Base-by-base conservation (phyloP, 1,284 basidiomycete genomes). In the Phlebopus sp. region DNA sequence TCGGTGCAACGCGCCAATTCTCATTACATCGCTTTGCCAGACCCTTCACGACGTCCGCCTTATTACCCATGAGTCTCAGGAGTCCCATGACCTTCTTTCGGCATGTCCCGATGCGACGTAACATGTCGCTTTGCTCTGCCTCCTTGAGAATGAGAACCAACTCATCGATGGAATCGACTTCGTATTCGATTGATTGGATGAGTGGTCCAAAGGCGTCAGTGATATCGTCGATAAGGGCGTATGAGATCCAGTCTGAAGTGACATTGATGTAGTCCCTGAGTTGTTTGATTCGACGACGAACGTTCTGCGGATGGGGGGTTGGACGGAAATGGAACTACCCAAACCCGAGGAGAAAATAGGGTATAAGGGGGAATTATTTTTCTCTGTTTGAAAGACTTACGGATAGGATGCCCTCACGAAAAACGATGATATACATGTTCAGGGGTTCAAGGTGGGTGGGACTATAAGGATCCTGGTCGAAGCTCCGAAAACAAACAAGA, bases 391-490 rank as follows among this genome's bases (percentile, higher is more conserved):
- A 42, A 3, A 8, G 4, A 74, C 88, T 58, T 58, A 93, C 86
- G 21, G 93, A 96, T 37, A 97, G 73, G 2, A 88, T 98, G n/a
- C 97, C 97, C 68, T 99, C 96, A 34, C 97, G 81, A 74, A 99
- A 98, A 35, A 99, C 97, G 60, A 99, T 91, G 63, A 99, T 97
- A 72, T 99, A 99, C 94, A 98, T 98, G 74, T 99, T 99, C 52
- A 99, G 76, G 25, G 97, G 97, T 68, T 99, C 96, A 44, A 99
- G 83, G 67, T 99, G 91, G 0, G 94, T 99, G 8, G 96, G 94
- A 60, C 90, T 94, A 73, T 98, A 98, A 13, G 86, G 91, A 69
- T 99, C 96, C 74, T 99, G 97, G 70, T 99, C 97, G 73, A 99
- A 99, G 52, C 92, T 92, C 53, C 97, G 88, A 79, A 99, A 99